Base-by-base conservation (phyloP, 805 yeast species). In the Millerozyma miso region DNA sequence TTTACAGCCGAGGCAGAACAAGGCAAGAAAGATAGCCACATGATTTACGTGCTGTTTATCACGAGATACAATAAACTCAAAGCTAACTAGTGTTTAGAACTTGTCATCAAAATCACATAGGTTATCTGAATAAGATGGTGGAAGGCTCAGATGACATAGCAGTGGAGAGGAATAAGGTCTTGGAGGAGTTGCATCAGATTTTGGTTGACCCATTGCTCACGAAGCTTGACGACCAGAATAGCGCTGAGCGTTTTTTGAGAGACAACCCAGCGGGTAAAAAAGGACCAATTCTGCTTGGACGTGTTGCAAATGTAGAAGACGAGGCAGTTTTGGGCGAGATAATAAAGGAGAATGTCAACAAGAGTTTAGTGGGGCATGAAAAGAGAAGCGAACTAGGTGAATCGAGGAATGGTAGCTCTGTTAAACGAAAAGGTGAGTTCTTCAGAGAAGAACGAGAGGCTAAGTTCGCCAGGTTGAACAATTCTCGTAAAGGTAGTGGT, bases 21-120 rank as follows among this genome's bases (percentile, higher is more conserved):
- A n/a, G n/a, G n/a, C n/a, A n/a, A n/a, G n/a, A n/a, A n/a, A n/a
- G n/a, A n/a, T n/a, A n/a, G 1, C 41, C 59, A 53, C 58, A 55
- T 57, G 62, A 56, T 43, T 35, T 45, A 42, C 58, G 42, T 33
- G 19, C 45, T 44, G 62, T 46, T 44, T 48, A 42, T 57, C 62
- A 57, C 51, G 53, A 39, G 34, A 32, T 8, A 32, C 17, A 7
- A 32, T 32, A n/a, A 23, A 23, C 29, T 23, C 29, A 23, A 23
- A 23, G 10, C 10, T 23, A 23, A 10, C 10, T 23, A n/a, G 6
- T 23, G 29, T 23, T 23, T 7, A 10, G 6, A 23, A 7, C 6
- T 23, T 23, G 29, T 7, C 29, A 23, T 23, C 10, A 23, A 10
- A 23, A 23, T 6, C 10, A 23, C 10, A 10, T 23, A 23, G 29